phyloP scores from a whole-genome alignment of 345 rosid genomes.

The Euphorbia peplus region DNA sequence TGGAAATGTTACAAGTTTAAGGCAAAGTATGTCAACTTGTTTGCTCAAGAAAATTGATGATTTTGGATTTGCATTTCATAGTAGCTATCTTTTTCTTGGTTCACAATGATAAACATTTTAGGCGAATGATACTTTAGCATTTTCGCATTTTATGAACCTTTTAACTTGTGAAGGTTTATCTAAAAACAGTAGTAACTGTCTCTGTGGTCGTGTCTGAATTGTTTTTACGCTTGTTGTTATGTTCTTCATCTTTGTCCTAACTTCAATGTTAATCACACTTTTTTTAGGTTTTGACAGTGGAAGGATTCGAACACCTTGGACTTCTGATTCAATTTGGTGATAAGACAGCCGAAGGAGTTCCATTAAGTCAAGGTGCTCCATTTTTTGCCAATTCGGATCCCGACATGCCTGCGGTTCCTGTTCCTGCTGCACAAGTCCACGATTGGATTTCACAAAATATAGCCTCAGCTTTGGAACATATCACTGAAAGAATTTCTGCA shows the following conservation, averaged over 20 bases:
- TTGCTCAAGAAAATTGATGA: not conserved
- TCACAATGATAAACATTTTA: not conserved
- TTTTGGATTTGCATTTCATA: not conserved
- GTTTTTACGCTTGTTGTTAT: not conserved
- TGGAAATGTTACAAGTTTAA: not conserved
- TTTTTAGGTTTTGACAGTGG: constrained; percentile 84
- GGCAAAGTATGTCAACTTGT: not conserved
- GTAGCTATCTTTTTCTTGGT: not conserved
- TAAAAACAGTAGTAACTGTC: not conserved
- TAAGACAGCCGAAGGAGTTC: constrained; percentile 72
- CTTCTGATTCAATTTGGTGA: constrained; percentile 92
- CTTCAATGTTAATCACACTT: constrained; percentile 22
- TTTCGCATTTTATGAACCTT: not conserved
- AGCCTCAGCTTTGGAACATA: constrained; percentile 65
- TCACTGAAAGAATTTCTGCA: constrained; percentile 77
- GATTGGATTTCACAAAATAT: constrained; percentile 89
- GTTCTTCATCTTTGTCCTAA: constrained; percentile 15
- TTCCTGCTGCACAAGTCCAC: constrained; percentile 80
- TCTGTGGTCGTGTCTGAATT: not conserved
- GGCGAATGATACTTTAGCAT: not conserved
- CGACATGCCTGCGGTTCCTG: constrained; percentile 97
- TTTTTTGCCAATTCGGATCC: constrained; percentile 99
- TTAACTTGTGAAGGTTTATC: not conserved
- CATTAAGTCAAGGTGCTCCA: constrained; percentile 85
- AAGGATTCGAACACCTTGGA: constrained; percentile 94